These are phyloP conservation scores for Boletus rubroflammeus DNA, from an alignment of 768 basidiomycete species.

Conservation along the genomic window DNA sequence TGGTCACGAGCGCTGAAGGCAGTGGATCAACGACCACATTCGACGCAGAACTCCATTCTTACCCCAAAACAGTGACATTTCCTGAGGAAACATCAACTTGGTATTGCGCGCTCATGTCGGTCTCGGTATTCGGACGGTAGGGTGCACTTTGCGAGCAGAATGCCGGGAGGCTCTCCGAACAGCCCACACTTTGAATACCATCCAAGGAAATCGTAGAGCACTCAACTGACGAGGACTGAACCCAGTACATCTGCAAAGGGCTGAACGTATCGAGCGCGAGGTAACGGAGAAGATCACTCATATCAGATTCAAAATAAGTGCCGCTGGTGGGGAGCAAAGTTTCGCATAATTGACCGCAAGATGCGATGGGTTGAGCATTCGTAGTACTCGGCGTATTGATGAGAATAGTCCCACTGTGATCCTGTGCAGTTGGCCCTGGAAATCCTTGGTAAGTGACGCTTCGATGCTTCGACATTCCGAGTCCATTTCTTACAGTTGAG, in stretches of 20 bases:
- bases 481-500: slow-evolving; percentile 9
- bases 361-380: slow-evolving; percentile 1
- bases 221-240: slow-evolving; percentile 1
- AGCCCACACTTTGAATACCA: neutral
- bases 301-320: slow-evolving; percentile 9
- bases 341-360: slow-evolving; percentile 8
- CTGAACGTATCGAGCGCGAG: slow-evolving; percentile 3
- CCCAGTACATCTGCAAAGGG: slow-evolving; percentile 12
- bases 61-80: slow-evolving; percentile 5
- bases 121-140: slow-evolving; percentile 4
- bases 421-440: slow-evolving; percentile 3
- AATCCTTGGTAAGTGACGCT: neutral
- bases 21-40: neutral
- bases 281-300: slow-evolving; percentile 3
- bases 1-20: slow-evolving; percentile 43
- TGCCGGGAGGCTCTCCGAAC: neutral
- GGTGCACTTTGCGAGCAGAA: too few species aligned
- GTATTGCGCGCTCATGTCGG: slow-evolving; percentile 5
- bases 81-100: slow-evolving; percentile 7
- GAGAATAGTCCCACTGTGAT: slow-evolving; percentile 5
- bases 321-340: slow-evolving; percentile 6
- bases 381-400: neutral
- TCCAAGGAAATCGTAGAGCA: slow-evolving; percentile 8
- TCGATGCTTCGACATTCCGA: too few species aligned
- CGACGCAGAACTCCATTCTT: neutral